Base-by-base conservation (phyloP, 2,329 filamentous ascomycete genomes). In the Aureobasidium sp. region DNA sequence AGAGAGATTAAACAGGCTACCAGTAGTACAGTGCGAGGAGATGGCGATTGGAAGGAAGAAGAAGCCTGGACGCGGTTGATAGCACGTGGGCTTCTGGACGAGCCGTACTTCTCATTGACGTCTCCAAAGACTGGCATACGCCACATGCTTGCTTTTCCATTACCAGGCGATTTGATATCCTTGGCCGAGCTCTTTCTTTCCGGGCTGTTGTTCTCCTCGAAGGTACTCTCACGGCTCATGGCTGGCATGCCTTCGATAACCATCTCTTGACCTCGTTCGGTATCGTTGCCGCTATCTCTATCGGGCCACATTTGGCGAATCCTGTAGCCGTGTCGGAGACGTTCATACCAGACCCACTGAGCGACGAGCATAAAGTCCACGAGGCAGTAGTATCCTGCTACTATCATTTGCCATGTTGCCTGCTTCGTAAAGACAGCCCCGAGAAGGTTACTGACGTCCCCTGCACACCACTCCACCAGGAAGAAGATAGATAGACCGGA, bases 261-360 rank as follows among this genome's bases (percentile, higher is more conserved):
- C 34, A 72, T 68, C 58, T 68, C 67, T 45, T 61, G 63, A 25
- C 47, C 30, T 27, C 63, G 55, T 8, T 54, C 63, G 37, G 63
- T 49, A 30, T 66, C 65, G 48, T 63, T 64, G 34, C 63, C 55
- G 32, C 49, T 53, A 34, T 54, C 52, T 62, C 63, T 59, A 55
- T 55, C 64, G 48, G 68, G 66, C 69, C 70, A 71, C 8, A 73
- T 66, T 32, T 69, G 68, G n/a, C 75, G 71, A 34, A 79, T 66
- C 25, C 78, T 75, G 61, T 77, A 71, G 49, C 77, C 79, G 61
- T 81, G 76, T 67, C 80, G 78, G 63, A 84, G 69, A 63, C 81
- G 76, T 54, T 84, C 83, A 67, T 88, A 88, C 83, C 85, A 88
- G 41, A 86, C 74, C 75, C 84, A 87, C 72, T 88, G 86, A 39